These are phyloP conservation scores for Rhytidhysteron rufulum DNA, from an alignment of 2,329 filamentous ascomycete genomes.

Conservation along the genomic window DNA sequence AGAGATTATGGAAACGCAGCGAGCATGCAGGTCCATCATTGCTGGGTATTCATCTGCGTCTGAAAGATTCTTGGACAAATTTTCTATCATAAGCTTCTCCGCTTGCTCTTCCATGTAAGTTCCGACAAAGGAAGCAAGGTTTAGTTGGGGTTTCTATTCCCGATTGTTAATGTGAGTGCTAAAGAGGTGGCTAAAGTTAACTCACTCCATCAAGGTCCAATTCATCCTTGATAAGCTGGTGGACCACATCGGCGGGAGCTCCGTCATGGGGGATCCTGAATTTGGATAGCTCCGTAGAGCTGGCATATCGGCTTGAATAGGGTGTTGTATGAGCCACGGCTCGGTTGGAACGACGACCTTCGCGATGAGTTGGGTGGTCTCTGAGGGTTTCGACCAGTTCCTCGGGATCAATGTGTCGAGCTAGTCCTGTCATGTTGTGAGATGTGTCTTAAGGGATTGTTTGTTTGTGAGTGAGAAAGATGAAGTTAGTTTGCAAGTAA, in stretches of 20 bases:
- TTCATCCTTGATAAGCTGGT: constrained; percentile 54
- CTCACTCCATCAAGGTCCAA: constrained; percentile 32
- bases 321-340: constrained; percentile 51
- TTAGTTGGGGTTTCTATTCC: constrained; percentile 64
- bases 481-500: neutral
- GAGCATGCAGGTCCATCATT: constrained; percentile 56
- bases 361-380: constrained; percentile 41
- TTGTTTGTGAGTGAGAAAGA: too few relatives aligned
- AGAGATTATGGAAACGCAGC: constrained; percentile 66
- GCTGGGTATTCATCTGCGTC: constrained; percentile 53
- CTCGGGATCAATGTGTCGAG: constrained; percentile 50
- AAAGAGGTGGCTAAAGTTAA: neutral
- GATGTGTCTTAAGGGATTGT: neutral
- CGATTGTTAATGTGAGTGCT: constrained; percentile 46
- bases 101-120: constrained; percentile 70
- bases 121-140: constrained; percentile 65
- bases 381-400: constrained; percentile 53
- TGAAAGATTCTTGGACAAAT: constrained; percentile 68
- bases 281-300: constrained; percentile 54
- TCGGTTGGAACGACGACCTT: constrained; percentile 31
- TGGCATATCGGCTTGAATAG: constrained; percentile 57
- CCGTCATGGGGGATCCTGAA: constrained; percentile 57
- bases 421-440: constrained; percentile 44
- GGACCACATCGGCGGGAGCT: constrained; percentile 59
- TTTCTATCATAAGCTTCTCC: constrained; percentile 62